These are phyloP conservation scores for Hortiboletus campestris DNA, from an alignment of 768 basidiomycete species.

Conservation along the genomic window DNA sequence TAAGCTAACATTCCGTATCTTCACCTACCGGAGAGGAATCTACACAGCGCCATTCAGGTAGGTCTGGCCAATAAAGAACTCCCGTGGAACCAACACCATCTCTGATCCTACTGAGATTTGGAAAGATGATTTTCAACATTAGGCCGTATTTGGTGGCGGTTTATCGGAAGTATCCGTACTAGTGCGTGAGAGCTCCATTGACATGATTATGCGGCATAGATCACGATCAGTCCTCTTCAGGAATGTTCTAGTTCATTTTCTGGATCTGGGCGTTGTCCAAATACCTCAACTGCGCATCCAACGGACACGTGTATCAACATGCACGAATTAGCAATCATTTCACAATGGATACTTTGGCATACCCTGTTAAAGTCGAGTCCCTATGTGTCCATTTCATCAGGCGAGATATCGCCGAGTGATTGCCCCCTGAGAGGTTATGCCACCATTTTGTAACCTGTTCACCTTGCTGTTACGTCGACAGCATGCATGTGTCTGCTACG, in stretches of 20 bases:
- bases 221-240: slow-evolving; percentile 21
- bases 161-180: slow-evolving; percentile 21
- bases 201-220: slow-evolving; percentile 24
- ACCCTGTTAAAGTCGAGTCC: slow-evolving; percentile 9
- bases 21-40: not conserved
- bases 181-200: slow-evolving; percentile 25
- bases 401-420: slow-evolving; percentile 14
- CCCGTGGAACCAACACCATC: slow-evolving; percentile 20
- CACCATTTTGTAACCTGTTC: slow-evolving; percentile 2
- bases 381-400: slow-evolving; percentile 15
- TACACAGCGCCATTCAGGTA: slow-evolving; percentile 1
- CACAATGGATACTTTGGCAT: slow-evolving; percentile 7
- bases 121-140: slow-evolving; percentile 23
- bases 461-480: slow-evolving; percentile 28
- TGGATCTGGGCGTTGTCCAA: slow-evolving; percentile 22
- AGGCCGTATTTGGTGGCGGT: slow-evolving; percentile 14
- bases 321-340: slow-evolving; percentile 6
- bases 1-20: not conserved
- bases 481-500: slow-evolving; percentile 13
- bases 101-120: slow-evolving; percentile 24
- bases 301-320: slow-evolving; percentile 27
- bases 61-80: slow-evolving; percentile 1
- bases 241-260: slow-evolving; percentile 18
- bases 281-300: slow-evolving; percentile 15
- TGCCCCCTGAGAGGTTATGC: slow-evolving; percentile 17